Evolutionary conservation across 1,284 basidiomycete species (phyloP), one percentile per base, ranked within the genome.

Genomic region (Cutaneotrichosporon sp.): DNA sequence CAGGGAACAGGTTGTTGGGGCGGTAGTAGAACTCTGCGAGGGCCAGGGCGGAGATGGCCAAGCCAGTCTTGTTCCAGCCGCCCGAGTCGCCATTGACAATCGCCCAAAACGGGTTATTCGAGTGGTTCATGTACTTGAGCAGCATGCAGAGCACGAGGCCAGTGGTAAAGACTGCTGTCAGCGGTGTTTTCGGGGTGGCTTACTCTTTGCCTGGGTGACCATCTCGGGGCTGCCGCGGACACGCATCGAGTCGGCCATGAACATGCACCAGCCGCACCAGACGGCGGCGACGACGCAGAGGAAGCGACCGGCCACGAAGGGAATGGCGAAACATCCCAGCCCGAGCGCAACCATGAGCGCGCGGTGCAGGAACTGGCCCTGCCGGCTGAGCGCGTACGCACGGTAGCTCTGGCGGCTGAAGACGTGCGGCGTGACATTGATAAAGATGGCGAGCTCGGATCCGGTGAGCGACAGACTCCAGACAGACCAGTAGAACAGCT

Each of bases 401-500:
- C 77, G 74, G 44, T 83, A 51, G 0, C 76, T 64, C 0, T 75
- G 61, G 35, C 81, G 73, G 1, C 78, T 76, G 15, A 91, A 79
- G 4, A 87, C 62, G 17, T 80, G 64, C 0, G 88, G 87, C 0
- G 88, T 83, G 20, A 91, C 78, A 13, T 83, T 81, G 4, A 80
- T 78, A 4, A 89, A 74, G 4, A 89, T 74, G 0, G 86, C 81
- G 5, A 86, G 76, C 68, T 90, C 88, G 30, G 84, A 82, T 2
- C 88, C 87, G n/a, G 86, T 68, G 1, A 76, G 61, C 8, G 73
- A 69, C 17, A 93, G 83, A 65, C 88, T 81, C 90, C 89, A 93
- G 8, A 93, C 84, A 21, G 87, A 90, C 77, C 89, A 92, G 75
- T 92, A 96, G 77, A 94, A 96, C 7, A 96, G 80, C 36, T 86